A percentile compares a stretch with the other conserved stretches of the same genome.
These are phyloP conservation scores for Skeletonema menzelii DNA, from an alignment of 108 stramenopile species.

Conservation along the genomic window DNA sequence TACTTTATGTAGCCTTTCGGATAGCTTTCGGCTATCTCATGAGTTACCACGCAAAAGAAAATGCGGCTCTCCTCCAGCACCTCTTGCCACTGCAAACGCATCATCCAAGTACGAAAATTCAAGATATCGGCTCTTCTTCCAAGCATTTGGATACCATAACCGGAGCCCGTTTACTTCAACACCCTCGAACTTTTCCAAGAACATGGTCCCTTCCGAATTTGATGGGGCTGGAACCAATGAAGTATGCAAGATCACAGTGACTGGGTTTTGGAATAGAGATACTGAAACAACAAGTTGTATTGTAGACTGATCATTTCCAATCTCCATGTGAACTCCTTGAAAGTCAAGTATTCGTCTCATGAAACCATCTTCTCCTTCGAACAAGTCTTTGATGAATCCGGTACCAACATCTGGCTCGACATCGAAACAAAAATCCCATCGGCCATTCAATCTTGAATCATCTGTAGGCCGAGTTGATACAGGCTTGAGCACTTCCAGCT, in stretches of 20 bases:
- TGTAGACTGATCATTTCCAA: conserved; percentile 1
- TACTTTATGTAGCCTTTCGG: too few relatives aligned
- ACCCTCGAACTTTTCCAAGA: not conserved
- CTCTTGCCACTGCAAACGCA: conserved; percentile 5
- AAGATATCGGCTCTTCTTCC: conserved; percentile 5
- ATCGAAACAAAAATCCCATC: conserved; percentile 4
- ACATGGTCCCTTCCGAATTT: not conserved
- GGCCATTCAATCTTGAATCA: conserved; percentile 1
- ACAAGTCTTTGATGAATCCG: not conserved
- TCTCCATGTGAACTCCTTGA: conserved; percentile 2
- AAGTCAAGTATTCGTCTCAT: not conserved
- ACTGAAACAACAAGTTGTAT: not conserved
- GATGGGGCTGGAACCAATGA: not conserved
- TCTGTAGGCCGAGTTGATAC: not conserved
- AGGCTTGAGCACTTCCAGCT: not conserved
- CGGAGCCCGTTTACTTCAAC: not conserved
- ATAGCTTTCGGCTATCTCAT: not conserved
- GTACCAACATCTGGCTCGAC: conserved; percentile 10
- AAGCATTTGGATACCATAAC: not conserved
- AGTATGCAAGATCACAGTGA: not conserved
- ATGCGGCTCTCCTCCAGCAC: not conserved
- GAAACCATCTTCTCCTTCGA: not conserved
- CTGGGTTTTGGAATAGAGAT: not conserved
- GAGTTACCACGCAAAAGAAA: not conserved
- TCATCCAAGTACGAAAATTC: conserved; percentile 3